Conservation (phyloP, 2,329 filamentous ascomycete genomes). For the Phyllosticta capitalensis region DNA sequence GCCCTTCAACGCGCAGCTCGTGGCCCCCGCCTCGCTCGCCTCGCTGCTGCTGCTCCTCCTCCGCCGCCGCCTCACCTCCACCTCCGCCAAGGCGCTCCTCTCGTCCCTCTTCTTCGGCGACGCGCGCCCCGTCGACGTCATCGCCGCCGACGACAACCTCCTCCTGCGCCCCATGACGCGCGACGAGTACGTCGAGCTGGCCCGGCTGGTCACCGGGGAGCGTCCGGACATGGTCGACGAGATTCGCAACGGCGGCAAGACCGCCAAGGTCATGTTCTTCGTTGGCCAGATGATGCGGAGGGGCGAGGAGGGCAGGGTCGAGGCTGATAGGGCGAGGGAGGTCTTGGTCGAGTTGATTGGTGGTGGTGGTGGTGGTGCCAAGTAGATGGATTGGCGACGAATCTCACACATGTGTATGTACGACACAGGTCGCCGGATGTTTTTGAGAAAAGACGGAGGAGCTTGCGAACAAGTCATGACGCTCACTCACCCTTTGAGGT, state of each 20-base stretch:
- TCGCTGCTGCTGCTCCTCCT: constrained; percentile 34
- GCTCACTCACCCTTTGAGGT: too few relatives aligned
- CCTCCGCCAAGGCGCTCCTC: constrained; percentile 52
- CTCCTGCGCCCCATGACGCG: constrained; percentile 45
- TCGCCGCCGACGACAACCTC: constrained; percentile 50
- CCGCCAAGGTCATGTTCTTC: constrained; percentile 58
- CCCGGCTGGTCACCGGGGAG: constrained; percentile 42
- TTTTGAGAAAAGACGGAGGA: too few relatives aligned
- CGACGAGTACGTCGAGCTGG: constrained; percentile 47
- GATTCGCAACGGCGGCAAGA: constrained; percentile 48
- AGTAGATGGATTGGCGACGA: too few relatives aligned
- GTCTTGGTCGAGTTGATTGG: constrained; percentile 42
- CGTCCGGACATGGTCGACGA: constrained; percentile 50
- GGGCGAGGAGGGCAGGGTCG: constrained; percentile 51
- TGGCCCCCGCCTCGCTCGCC: constrained; percentile 33
- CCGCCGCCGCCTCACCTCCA: constrained; percentile 39
- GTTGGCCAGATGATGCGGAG: constrained; percentile 59
- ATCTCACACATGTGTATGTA: too few relatives aligned
- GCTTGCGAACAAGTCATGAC: too few relatives aligned
- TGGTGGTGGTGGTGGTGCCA: not conserved
- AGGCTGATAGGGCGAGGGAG: constrained; percentile 49
- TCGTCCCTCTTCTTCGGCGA: constrained; percentile 45
- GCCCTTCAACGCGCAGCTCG: constrained; percentile 32
- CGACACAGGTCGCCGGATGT: too few relatives aligned
- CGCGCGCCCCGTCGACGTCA: constrained; percentile 37